phyloP scores from a whole-genome alignment of 345 rosid species.

The Syzygium aqueum region DNA sequence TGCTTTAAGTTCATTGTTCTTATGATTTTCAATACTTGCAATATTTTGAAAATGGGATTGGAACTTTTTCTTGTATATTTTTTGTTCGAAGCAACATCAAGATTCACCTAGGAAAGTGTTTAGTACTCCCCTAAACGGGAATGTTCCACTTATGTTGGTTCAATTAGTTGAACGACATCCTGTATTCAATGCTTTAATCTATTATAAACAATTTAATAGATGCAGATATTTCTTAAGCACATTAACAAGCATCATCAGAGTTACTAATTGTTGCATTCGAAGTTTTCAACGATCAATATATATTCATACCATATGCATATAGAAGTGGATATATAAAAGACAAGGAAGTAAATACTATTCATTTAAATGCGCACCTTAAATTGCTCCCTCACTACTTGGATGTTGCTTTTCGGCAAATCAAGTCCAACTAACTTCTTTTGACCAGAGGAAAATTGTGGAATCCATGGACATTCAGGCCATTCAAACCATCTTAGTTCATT shows the following conservation, averaged over 20 bases:
- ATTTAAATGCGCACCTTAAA: not conserved
- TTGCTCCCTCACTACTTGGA: not conserved
- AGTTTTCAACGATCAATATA: not conserved
- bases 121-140: not conserved
- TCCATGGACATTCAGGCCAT: not conserved
- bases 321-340: too few species aligned
- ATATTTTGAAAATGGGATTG: not conserved
- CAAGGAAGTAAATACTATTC: not conserved
- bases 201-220: too few species aligned
- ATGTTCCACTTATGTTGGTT: not conserved
- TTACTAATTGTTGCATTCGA: not conserved
- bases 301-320: too few species aligned
- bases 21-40: not conserved
- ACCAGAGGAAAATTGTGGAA: not conserved
- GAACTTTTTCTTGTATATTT: fast-evolving
- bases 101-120: not conserved
- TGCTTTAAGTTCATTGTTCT: not conserved
- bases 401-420: not conserved
- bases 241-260: not conserved
- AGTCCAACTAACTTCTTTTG: not conserved
- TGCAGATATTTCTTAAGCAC: not conserved
- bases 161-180: not conserved
- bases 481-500: not conserved
- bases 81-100: not conserved
- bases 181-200: not conserved